Percentiles rank a stretch among this genome's conserved stretches.
These are phyloP conservation scores for Pestalotiopsis sp. DNA, from an alignment of 2,329 filamentous ascomycete genomes.

Conservation along the genomic window DNA sequence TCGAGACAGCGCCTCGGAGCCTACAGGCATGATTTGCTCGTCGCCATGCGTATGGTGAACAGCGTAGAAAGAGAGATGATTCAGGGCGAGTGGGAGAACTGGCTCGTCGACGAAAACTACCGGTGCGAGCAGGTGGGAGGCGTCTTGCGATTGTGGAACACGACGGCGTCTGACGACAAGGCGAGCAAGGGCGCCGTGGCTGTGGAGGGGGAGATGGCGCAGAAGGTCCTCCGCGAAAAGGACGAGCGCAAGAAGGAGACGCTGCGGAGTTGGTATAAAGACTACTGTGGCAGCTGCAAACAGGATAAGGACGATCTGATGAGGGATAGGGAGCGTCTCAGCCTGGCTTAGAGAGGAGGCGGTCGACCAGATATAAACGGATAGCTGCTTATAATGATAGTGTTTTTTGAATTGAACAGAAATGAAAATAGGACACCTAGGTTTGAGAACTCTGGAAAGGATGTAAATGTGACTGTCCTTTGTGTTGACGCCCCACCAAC, in stretches of 20 bases:
- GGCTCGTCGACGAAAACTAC: slow-evolving; percentile 78
- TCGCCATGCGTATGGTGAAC: slow-evolving; percentile 89
- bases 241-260: slow-evolving; percentile 25
- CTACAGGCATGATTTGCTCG: slow-evolving; percentile 87
- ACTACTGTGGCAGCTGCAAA: slow-evolving; percentile 60
- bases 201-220: slow-evolving; percentile 26
- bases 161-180: slow-evolving; percentile 9
- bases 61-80: slow-evolving; percentile 85
- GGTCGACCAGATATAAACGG: not conserved
- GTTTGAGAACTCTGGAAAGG: too few relatives aligned
- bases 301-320: slow-evolving; percentile 41
- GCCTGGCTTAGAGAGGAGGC: slow-evolving; percentile 13
- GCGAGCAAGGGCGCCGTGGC: slow-evolving; percentile 13
- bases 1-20: slow-evolving; percentile 82
- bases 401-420: not conserved
- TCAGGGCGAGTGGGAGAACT: slow-evolving; percentile 89
- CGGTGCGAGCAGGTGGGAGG: slow-evolving; percentile 68
- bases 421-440: not conserved
- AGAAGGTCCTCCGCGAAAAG: slow-evolving; percentile 34
- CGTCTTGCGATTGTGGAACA: slow-evolving; percentile 40
- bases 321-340: slow-evolving; percentile 24
- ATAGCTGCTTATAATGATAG: slow-evolving; percentile 3
- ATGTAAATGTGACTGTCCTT: not conserved
- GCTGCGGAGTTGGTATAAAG: slow-evolving; percentile 52
- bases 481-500: not conserved